A percentile compares a stretch with the other conserved stretches of the same genome.
These are phyloP conservation scores for Zygnema circumcarinatum DNA, from an alignment of 139 green algal genomes.

Conservation along the genomic window DNA sequence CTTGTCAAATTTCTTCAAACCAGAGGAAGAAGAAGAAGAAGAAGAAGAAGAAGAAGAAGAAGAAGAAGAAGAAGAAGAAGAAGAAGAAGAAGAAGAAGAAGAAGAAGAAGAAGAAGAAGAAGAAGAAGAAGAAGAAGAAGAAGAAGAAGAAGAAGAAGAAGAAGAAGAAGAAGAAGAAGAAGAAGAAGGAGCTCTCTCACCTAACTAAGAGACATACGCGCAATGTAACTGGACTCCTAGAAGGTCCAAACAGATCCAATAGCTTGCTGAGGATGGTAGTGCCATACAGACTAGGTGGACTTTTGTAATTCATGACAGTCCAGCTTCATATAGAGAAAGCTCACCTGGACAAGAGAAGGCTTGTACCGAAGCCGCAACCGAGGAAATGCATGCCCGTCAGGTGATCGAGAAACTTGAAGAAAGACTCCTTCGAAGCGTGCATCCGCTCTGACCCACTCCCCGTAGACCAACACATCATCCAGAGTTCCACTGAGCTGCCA, in stretches of 20 bases:
- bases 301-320: too few relatives aligned
- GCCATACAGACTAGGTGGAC: too few relatives aligned
- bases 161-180: conserved; percentile 22
- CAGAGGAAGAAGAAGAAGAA: neutral
- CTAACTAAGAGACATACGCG: neutral
- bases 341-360: conserved; percentile 45
- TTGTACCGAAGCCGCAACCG: conserved; percentile 55
- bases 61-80: neutral
- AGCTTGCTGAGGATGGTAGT: neutral
- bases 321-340: too few relatives aligned
- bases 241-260: neutral
- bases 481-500: conserved; percentile 52
- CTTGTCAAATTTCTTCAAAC: neutral
- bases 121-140: too few relatives aligned
- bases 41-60: conserved; percentile 7
- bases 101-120: conserved; percentile 1
- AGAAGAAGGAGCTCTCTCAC: neutral
- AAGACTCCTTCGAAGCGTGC: conserved; percentile 67
- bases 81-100: neutral
- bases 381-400: conserved; percentile 53
- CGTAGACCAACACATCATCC: conserved; percentile 43
- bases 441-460: conserved; percentile 59
- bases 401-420: conserved; percentile 31
- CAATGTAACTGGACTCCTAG: neutral
- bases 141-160: conserved; percentile 20